phyloP scores from a whole-genome alignment of 805 yeast genomes.

The Martiniozyma abietophila region DNA sequence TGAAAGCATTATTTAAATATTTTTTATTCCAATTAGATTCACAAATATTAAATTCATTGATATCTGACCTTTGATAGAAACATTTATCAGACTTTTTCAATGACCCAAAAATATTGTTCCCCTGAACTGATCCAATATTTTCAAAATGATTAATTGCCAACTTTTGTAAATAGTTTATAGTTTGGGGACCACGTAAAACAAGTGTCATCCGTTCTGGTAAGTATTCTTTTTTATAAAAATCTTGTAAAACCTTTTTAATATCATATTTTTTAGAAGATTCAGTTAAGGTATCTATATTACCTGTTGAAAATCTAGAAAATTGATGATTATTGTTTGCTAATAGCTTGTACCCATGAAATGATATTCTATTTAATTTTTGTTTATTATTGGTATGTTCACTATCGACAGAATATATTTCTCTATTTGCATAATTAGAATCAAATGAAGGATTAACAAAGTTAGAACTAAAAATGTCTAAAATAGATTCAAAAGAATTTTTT shows the following conservation, averaged over 20 bases:
- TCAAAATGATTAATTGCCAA: constrained; percentile 37
- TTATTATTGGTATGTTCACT: constrained; percentile 59
- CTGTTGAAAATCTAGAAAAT: constrained; percentile 58
- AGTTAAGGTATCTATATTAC: constrained; percentile 43
- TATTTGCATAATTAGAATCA: constrained; percentile 29
- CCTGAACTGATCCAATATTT: constrained; percentile 19
- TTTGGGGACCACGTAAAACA: constrained; percentile 59
- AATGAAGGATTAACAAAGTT: constrained; percentile 45
- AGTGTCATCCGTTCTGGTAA: constrained; percentile 42
- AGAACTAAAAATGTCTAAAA: constrained; percentile 41
- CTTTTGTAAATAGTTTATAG: constrained; percentile 47
- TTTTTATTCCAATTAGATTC: constrained; percentile 16
- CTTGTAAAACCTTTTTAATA: constrained; percentile 28
- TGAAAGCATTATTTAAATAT: constrained; percentile 20
- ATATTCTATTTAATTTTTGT: constrained; percentile 32
- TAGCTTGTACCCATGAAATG: constrained; percentile 51
- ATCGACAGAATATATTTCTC: constrained; percentile 53
- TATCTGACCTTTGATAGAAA: too few relatives aligned
- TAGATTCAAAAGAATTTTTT: constrained; percentile 33
- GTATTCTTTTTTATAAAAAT: constrained; percentile 35
- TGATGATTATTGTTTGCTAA: constrained; percentile 40
- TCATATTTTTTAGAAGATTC: constrained; percentile 26
- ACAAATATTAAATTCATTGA: constrained; percentile 6
- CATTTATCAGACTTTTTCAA: not conserved
- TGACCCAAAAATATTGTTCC: not conserved